phyloP scores from a whole-genome alignment of 2,329 filamentous ascomycete species.

The Aspergillus pseudoterreus region DNA sequence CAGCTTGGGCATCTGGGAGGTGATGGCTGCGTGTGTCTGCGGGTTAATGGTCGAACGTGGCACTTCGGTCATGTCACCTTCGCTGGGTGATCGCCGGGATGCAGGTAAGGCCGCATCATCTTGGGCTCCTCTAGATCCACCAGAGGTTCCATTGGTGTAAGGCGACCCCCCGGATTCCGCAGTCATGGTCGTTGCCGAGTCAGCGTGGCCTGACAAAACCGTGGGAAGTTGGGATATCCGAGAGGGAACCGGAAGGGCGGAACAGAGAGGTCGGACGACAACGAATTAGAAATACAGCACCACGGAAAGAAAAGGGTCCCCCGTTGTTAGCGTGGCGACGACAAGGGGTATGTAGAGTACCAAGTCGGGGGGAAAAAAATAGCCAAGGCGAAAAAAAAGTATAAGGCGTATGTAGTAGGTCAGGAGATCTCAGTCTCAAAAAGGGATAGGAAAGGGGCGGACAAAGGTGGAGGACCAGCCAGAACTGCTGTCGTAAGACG shows the following conservation, averaged over 20 bases:
- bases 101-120: conserved; percentile 22
- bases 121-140: conserved; percentile 26
- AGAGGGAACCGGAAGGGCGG: conserved; percentile 28
- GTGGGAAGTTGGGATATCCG: conserved; percentile 34
- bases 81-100: conserved; percentile 25
- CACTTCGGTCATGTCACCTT: conserved; percentile 27
- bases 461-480: conserved; percentile 16
- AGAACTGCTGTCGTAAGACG: conserved; percentile 23
- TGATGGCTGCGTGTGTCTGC: conserved; percentile 20
- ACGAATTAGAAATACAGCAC: neutral
- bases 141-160: conserved; percentile 28
- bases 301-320: neutral
- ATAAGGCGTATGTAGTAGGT: conserved; percentile 13
- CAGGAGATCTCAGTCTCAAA: conserved; percentile 11
- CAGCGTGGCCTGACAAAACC: conserved; percentile 25
- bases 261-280: conserved; percentile 17
- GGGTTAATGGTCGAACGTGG: conserved; percentile 25
- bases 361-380: conserved; percentile 2
- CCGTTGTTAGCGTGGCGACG: neutral
- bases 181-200: conserved; percentile 29
- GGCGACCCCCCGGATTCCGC: conserved; percentile 37
- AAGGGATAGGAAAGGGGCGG: conserved; percentile 8
- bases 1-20: conserved; percentile 33
- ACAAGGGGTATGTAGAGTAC: conserved; percentile 1
- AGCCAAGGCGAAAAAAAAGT: conserved; percentile 7